Evolutionary conservation across 2,329 filamentous ascomycete species (phyloP), one percentile per base, ranked within the genome.

Genomic region (Parastagonospora nodorum): DNA sequence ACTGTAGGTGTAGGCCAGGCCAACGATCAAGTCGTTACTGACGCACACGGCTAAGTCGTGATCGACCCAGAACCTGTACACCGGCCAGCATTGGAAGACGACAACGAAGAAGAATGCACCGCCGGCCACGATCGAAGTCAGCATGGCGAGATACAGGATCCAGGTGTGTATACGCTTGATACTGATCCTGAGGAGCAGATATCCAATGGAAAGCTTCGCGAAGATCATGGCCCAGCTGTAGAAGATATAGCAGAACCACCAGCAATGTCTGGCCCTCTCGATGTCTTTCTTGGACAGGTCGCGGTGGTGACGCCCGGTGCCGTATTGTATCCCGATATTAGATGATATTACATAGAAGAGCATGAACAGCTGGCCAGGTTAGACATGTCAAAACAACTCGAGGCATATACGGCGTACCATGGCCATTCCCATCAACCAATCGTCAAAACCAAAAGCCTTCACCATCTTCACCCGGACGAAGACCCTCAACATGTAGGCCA

Each of bases 1-100:
- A 32, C 78, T 79, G 66, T 82, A 80, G 0, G 77, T 67, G 27
- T 80, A 76, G 4, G 74, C 78, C 1, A 77, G 66, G 7, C 61
- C 63, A 24, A 75, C 72, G 4, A 80, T 73, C 19, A 77, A 62
- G 1, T 67, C 61, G 8, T 64, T 65, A 45, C 75, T 55, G 33
- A 79, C 64, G 55, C 81, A 82, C 8, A 1, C 59, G 69, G 2
- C 79, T 79, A 0, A 60, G 40, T 45, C 39, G 10, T 74, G 60
- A 51, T 74, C 75, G 10, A 71, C 63, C 78, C 81, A 84, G 59
- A 82, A 82, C 55, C 75, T 79, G 1, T 71, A 74, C 1, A 78
- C 58, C 0, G 82, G 81, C 1, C 64, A 64, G 68, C 81, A 84
- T 55, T 83, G 81, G 44, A 83, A 78, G 0, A 79, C 53, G 14